Percentiles rank a stretch among this genome's conserved stretches.
Conservation (phyloP, 352 stramenopile species). For the Pythium volutum region DNA sequence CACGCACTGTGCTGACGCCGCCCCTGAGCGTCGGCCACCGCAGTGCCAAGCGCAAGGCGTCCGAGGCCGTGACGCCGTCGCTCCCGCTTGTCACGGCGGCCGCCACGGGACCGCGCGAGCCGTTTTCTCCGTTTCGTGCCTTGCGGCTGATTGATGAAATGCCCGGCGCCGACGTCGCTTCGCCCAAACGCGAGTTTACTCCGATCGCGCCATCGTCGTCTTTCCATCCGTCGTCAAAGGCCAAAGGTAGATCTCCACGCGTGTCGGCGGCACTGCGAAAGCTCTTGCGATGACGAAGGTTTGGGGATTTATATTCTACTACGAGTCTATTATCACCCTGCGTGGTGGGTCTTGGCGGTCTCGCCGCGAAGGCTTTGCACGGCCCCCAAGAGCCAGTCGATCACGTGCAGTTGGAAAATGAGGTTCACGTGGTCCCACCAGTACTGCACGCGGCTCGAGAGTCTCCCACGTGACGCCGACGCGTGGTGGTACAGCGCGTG, state of each 20-base stretch:
- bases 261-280: constrained; percentile 24
- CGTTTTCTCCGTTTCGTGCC: constrained; percentile 14
- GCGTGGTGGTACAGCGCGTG: constrained; percentile 53
- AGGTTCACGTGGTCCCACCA: constrained; percentile 72
- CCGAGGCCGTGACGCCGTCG: background rate
- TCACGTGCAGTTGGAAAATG: constrained; percentile 48
- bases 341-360: constrained; percentile 7
- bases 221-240: constrained; percentile 3
- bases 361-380: constrained; percentile 38
- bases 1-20: constrained; percentile 12
- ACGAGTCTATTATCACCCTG: constrained; percentile 24
- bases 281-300: constrained; percentile 20
- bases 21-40: constrained; percentile 9
- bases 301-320: background rate
- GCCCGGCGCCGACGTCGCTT: constrained; percentile 9
- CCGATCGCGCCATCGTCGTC: constrained; percentile 9
- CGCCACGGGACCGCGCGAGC: constrained; percentile 2
- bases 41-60: constrained; percentile 21
- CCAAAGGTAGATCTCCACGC: constrained; percentile 22
- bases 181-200: background rate
- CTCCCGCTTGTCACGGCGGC: constrained; percentile 1
- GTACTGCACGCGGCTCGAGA: constrained; percentile 28
- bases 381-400: constrained; percentile 51
- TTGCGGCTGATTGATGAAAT: constrained; percentile 21
- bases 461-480: background rate